Evolutionary conservation across 768 basidiomycete species (phyloP).

Genomic region (Termitomyces heimii): DNA sequence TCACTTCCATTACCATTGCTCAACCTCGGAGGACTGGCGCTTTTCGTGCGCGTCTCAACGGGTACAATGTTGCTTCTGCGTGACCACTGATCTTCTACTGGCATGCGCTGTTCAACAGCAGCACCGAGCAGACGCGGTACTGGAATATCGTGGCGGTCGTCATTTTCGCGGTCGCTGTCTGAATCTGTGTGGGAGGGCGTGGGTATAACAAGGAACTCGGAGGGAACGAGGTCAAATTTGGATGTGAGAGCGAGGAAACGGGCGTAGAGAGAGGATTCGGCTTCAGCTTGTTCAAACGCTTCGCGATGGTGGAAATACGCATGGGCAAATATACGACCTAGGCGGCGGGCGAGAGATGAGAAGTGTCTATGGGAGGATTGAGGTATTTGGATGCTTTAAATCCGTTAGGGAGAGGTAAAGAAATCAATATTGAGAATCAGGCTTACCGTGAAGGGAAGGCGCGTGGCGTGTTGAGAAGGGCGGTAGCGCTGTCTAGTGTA

Average conservation of each 20-base stretch:
- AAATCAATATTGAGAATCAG: background rate
- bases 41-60: constrained; percentile 9
- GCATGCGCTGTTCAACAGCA: constrained; percentile 17
- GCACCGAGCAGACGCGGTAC: constrained; percentile 35
- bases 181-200: constrained; percentile 19
- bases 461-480: constrained; percentile 83
- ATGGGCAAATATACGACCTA: constrained; percentile 94
- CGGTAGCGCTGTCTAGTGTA: constrained; percentile 90
- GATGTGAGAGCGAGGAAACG: constrained; percentile 82
- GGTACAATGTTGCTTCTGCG: background rate
- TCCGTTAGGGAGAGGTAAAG: background rate
- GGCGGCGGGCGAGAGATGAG: constrained; percentile 80
- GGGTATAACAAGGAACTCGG: constrained; percentile 81
- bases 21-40: constrained; percentile 19
- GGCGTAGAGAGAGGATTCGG: constrained; percentile 84
- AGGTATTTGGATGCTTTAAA: constrained; percentile 70
- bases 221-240: constrained; percentile 76
- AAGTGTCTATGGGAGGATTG: constrained; percentile 82
- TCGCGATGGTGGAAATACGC: constrained; percentile 95
- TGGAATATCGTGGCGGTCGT: constrained; percentile 19
- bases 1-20: constrained; percentile 18
- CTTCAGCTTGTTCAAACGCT: constrained; percentile 85
- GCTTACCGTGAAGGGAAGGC: constrained; percentile 87
- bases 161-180: constrained; percentile 14
- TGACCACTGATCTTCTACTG: background rate